Evolutionary conservation across 2,329 filamentous ascomycete species (phyloP).

Genomic region (Fusarium gaditjirri): DNA sequence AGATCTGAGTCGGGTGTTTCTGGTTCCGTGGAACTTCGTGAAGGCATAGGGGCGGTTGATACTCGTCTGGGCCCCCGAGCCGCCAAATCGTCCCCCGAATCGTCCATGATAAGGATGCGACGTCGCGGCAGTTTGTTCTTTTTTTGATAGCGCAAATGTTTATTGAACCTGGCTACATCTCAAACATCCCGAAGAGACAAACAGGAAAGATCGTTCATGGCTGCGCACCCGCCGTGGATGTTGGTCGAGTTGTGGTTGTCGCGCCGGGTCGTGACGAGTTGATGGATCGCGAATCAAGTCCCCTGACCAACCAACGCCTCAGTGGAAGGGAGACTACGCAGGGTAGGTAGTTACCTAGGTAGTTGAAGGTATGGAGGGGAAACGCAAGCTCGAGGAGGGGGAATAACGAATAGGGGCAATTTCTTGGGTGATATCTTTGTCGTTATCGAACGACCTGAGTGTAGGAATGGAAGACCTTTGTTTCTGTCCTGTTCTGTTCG

Average conservation of each 20-base stretch:
- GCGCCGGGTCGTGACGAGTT: slow-evolving; percentile 9
- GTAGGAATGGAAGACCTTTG: slow-evolving; percentile 15
- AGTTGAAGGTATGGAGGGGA: neutral
- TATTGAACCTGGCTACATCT: slow-evolving; percentile 27
- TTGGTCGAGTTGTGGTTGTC: slow-evolving; percentile 1
- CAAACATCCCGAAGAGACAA: slow-evolving; percentile 39
- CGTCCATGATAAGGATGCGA: slow-evolving; percentile 36
- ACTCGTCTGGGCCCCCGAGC: slow-evolving; percentile 49
- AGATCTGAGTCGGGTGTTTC: slow-evolving; percentile 37
- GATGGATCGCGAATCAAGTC: slow-evolving; percentile 5
- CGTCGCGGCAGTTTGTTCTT: neutral
- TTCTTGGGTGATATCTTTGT: slow-evolving; percentile 15
- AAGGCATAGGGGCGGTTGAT: slow-evolving; percentile 52
- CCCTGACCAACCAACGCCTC: slow-evolving; percentile 24
- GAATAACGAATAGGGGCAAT: neutral
- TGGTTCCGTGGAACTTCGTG: slow-evolving; percentile 37
- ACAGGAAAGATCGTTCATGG: slow-evolving; percentile 31
- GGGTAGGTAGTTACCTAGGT: neutral
- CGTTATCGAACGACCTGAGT: slow-evolving; percentile 29
- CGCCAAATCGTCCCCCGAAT: slow-evolving; percentile 33
- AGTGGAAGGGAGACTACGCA: slow-evolving; percentile 24
- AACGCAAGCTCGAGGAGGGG: neutral
- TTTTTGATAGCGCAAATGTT: slow-evolving; percentile 23
- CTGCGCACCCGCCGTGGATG: slow-evolving; percentile 37
- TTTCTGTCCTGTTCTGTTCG: slow-evolving; percentile 1